These are phyloP conservation scores for Cytospora chrysosperma DNA, from an alignment of 2,329 filamentous ascomycete species.

Conservation along the genomic window DNA sequence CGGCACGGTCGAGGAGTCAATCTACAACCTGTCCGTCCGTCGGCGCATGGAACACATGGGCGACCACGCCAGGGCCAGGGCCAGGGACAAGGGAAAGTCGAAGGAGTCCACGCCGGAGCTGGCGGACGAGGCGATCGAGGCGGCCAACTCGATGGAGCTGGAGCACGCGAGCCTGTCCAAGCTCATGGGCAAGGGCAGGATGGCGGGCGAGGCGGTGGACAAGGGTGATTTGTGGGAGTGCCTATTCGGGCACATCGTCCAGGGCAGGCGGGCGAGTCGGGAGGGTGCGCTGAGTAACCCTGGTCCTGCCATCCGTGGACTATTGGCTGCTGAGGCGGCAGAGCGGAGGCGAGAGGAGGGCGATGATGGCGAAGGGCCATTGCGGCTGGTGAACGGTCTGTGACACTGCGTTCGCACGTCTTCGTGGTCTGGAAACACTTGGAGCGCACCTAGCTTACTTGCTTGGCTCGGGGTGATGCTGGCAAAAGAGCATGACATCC, in stretches of 20 bases:
- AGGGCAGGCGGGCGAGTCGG: conserved; percentile 21
- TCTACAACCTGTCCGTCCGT: conserved; percentile 81
- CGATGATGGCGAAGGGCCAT: neutral
- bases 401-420: neutral
- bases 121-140: conserved; percentile 67
- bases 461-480: neutral
- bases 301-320: conserved; percentile 31
- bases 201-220: conserved; percentile 76
- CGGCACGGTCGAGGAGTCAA: conserved; percentile 87
- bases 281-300: conserved; percentile 2
- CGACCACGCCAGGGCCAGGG: conserved; percentile 26
- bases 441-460: neutral
- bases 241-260: conserved; percentile 65
- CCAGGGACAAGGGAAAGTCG: conserved; percentile 34
- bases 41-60: conserved; percentile 77
- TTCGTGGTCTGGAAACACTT: neutral
- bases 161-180: conserved; percentile 69
- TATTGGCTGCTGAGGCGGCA: conserved; percentile 47
- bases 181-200: conserved; percentile 67
- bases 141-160: conserved; percentile 80
- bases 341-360: conserved; percentile 34
- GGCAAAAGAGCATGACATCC: neutral
- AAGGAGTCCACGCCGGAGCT: conserved; percentile 37
- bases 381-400: conserved; percentile 6
- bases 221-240: conserved; percentile 85